Base-by-base conservation (phyloP, 768 basidiomycete species). In the Tulasnella sp. region DNA sequence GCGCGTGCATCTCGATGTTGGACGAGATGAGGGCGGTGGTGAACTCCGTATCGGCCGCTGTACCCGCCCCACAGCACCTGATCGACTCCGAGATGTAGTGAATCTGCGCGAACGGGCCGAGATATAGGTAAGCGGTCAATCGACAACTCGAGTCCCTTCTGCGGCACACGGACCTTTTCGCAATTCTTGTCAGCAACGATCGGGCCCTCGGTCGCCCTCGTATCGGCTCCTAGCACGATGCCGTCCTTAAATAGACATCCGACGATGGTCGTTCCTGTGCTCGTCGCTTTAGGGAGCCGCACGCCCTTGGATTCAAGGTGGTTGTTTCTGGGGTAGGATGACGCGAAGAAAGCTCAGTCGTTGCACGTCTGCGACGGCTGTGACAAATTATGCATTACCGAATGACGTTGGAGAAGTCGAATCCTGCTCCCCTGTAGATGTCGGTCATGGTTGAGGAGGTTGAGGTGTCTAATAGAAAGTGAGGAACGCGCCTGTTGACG, bases 151-250 rank as follows among this genome's bases (percentile, higher is more conserved):
- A 37, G 59, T 52, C 16, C 22, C 39, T 34, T n/a, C n/a, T 1
- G 32, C 66, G 0, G 22, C 41, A 63, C 7, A 76, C 82, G 63
- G 71, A 95, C 96, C 90, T 99, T 99, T 83, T 98, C 97, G 81
- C 97, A 99, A 82, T 99, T 99, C 87, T 99, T 98, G 83, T 98
- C 96, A 0, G 94, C 94, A 34, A 99, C 93, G 75, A 98, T 98
- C 29, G 87, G 86, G 0, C 96, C 97, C 74, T 89, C 92, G 0
- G 97, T 98, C 4, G 97, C 95, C 77, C 96, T 86, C 0, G 97
- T 99, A 80, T 98, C 97, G 16, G 97, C 97, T 62, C 96, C 97
- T 5, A 99, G 86, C 19, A 96, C 87, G 76, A 99, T 89, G 5
- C 97, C 97, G 78, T 93, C 92, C 76, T 89, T 89, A 81, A 91